phyloP scores from a whole-genome alignment of 139 green algal genomes.

The Chlorella sp. region DNA sequence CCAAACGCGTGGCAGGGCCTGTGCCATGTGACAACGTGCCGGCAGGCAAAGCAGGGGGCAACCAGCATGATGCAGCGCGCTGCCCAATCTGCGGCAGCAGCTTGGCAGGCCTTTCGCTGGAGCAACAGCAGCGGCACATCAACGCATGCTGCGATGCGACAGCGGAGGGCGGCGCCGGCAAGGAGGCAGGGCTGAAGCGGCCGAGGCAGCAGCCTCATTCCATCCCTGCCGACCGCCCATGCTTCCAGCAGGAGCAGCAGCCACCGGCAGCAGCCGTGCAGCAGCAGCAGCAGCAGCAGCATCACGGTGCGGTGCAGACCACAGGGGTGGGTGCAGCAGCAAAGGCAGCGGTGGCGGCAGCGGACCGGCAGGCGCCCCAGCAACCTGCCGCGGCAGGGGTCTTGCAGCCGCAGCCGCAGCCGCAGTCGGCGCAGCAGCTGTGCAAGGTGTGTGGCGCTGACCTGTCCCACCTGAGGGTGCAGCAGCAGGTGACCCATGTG shows the following conservation, averaged over 20 bases:
- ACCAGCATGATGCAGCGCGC: not conserved
- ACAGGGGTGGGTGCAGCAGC: not conserved
- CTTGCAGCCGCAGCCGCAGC: not conserved
- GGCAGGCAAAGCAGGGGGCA: too few relatives aligned
- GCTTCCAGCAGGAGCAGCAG: constrained; percentile 22
- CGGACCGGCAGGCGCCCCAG: not conserved
- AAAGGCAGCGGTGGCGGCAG: not conserved
- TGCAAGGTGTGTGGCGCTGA: constrained; percentile 18
- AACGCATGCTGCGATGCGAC: not conserved
- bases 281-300: not conserved
- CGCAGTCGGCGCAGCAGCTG: not conserved
- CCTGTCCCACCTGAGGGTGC: not conserved
- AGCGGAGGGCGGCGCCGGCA: not conserved
- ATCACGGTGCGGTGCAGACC: not conserved
- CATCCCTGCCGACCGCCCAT: not conserved
- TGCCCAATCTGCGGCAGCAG: not conserved
- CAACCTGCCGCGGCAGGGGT: not conserved
- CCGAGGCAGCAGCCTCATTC: not conserved
- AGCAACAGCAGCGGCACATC: constrained; percentile 2
- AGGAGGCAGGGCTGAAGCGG: not conserved
- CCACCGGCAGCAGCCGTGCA: not conserved
- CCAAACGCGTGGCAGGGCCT: not conserved
- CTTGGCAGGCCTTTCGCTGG: not conserved
- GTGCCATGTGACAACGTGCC: not conserved
- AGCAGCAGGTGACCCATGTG: constrained; percentile 33